Evolutionary conservation across 2,329 filamentous ascomycete genomes (phyloP).

Genomic region (Pseudophaeomoniella oleicola): DNA sequence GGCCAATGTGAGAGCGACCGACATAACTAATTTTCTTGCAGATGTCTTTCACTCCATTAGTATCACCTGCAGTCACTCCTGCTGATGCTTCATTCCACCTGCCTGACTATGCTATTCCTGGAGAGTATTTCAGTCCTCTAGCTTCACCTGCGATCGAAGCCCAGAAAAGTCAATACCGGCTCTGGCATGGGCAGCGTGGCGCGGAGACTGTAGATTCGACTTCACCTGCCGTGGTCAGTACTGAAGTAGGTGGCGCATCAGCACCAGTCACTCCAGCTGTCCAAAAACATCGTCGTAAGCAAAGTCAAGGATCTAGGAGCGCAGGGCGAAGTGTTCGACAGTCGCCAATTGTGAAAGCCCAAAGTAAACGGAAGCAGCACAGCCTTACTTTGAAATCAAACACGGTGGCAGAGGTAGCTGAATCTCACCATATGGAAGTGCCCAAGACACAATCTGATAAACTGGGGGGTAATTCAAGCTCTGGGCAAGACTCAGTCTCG

Average conservation of each 20-base stretch:
- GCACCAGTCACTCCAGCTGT: conserved; percentile 19
- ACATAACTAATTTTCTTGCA: conserved; percentile 13
- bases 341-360: conserved; percentile 27
- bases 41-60: conserved; percentile 33
- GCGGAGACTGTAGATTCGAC: conserved; percentile 25
- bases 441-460: conserved; percentile 15
- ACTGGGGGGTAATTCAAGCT: conserved; percentile 24
- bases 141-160: conserved; percentile 36
- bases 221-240: conserved; percentile 25
- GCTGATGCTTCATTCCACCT: conserved; percentile 31
- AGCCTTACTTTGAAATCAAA: conserved; percentile 7
- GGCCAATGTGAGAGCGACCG: neutral
- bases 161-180: conserved; percentile 15
- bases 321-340: conserved; percentile 24
- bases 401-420: conserved; percentile 7
- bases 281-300: conserved; percentile 24
- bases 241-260: conserved; percentile 16
- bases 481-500: conserved; percentile 32
- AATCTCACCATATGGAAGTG: conserved; percentile 17
- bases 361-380: conserved; percentile 20
- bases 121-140: conserved; percentile 35
- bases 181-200: conserved; percentile 19
- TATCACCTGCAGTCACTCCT: conserved; percentile 36
- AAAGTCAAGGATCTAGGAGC: conserved; percentile 18
- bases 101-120: conserved; percentile 31